Evolutionary conservation across 352 stramenopile species (phyloP).

Genomic region (Globisporangium takayamanum): DNA sequence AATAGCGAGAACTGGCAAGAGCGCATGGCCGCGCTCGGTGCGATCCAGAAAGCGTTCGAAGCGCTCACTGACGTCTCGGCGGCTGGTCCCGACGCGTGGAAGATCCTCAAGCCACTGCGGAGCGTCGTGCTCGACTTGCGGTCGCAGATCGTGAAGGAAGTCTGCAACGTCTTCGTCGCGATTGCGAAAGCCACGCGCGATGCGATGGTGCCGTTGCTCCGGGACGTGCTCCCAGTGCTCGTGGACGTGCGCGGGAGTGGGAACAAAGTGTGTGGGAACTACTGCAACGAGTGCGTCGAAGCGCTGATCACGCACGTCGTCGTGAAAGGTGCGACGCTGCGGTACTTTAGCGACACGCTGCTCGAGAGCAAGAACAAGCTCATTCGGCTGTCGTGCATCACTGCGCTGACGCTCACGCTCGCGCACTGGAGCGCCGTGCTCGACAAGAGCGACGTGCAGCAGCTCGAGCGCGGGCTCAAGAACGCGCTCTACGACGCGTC

Average conservation of each 20-base stretch:
- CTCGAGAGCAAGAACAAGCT: slow-evolving; percentile 79
- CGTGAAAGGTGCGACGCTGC: slow-evolving; percentile 66
- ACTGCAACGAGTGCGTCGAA: slow-evolving; percentile 77
- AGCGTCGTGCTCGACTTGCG: slow-evolving; percentile 68
- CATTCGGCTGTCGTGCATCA: slow-evolving; percentile 73
- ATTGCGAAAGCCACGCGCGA: slow-evolving; percentile 65
- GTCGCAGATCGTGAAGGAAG: slow-evolving; percentile 85
- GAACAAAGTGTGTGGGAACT: slow-evolving; percentile 79
- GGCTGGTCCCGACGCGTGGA: slow-evolving; percentile 54
- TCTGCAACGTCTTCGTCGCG: slow-evolving; percentile 50
- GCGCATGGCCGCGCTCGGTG: slow-evolving; percentile 49
- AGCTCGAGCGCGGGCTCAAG: slow-evolving; percentile 71
- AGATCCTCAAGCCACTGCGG: slow-evolving; percentile 66
- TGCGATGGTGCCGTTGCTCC: slow-evolving; percentile 70
- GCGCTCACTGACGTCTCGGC: slow-evolving; percentile 34
- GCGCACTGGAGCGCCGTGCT: slow-evolving; percentile 63
- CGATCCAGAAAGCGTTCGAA: slow-evolving; percentile 69
- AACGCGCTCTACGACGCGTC: slow-evolving; percentile 71
- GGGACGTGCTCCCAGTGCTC: slow-evolving; percentile 64
- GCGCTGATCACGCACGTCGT: slow-evolving; percentile 55
- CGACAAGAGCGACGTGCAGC: slow-evolving; percentile 76
- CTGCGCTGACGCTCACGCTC: slow-evolving; percentile 42
- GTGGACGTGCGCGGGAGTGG: slow-evolving; percentile 75
- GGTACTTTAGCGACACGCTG: slow-evolving; percentile 66
- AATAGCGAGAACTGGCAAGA: slow-evolving; percentile 82